Evolutionary conservation across 2,329 filamentous ascomycete genomes (phyloP), one percentile per base, ranked within the genome.

Genomic region (Xylariaceae sp.): DNA sequence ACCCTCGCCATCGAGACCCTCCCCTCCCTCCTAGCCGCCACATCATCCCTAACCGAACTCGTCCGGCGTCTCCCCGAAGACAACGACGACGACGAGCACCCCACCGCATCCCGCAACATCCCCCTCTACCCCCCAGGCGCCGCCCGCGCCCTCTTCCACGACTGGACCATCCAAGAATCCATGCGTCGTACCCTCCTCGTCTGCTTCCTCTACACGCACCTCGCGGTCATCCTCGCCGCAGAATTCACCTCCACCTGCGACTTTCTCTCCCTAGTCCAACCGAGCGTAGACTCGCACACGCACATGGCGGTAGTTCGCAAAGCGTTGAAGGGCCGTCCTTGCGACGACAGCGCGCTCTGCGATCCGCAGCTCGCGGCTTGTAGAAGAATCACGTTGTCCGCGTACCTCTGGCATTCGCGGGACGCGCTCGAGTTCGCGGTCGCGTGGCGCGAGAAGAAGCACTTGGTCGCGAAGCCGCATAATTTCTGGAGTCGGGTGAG

Each of bases 151-250:
- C 15, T 60, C 4, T 66, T 59, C 55, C 15, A 13, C 11, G 63
- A 65, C 55, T 66, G 59, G 61, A 59, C 57, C 8, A 56, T 63
- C 56, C 61, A 62, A 13, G 64, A 66, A 44, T 66, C 64, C 0
- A 1, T 65, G 2, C 57, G 64, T 6, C 57, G 64, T 3, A 66
- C 64, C 0, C 42, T 63, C 3, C 49, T 66, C 0, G 35, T 62
- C 8, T 18, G 57, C 2, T 60, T 66, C 57, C 45, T 63, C 39
- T 52, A 62, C 47, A 55, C 55, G 17, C 61, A 62, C 48, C 47
- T 63, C 5, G 60, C 63, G 11, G 52, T 50, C 11, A 35, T 65
- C 3, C 48, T 61, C 9, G 60, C 56, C 17, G 57, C 61, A 1
- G 59, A 61, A 11, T 61, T 61, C 52, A 42, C 13, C 45, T 10